Conservation (phyloP, 228 moss, liverwort and hornwort species). For the Sphagnum magellanicum region DNA sequence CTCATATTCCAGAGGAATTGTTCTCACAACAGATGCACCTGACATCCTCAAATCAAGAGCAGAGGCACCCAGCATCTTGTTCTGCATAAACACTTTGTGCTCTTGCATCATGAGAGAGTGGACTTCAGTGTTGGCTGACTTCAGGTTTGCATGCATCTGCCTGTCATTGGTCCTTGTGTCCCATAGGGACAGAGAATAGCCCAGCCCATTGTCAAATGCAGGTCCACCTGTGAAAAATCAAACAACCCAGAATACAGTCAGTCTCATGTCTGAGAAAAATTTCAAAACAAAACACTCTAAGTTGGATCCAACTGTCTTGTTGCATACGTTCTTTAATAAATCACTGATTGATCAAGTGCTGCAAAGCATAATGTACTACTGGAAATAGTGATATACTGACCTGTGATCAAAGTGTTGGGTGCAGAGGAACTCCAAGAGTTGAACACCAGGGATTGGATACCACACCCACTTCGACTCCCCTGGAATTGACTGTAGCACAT, state of each 20-base stretch:
- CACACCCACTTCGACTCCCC: slow-evolving; percentile 2
- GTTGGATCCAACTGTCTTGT: too few relatives aligned
- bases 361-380: too few relatives aligned
- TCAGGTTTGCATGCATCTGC: slow-evolving; percentile 9
- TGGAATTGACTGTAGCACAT: slow-evolving; percentile 9
- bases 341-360: not conserved
- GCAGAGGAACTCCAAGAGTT: not conserved
- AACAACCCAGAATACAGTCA: too few relatives aligned
- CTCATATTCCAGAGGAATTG: not conserved
- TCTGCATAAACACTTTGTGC: slow-evolving; percentile 19
- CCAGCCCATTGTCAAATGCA: slow-evolving; percentile 6
- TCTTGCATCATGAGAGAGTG: slow-evolving; percentile 8
- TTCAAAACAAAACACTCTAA: too few relatives aligned
- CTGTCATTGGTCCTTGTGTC: slow-evolving; percentile 32
- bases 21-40: slow-evolving; percentile 7
- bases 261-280: too few relatives aligned
- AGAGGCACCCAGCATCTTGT: slow-evolving; percentile 10
- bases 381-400: slow-evolving; percentile 7
- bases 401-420: slow-evolving; percentile 14
- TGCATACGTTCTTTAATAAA: not conserved
- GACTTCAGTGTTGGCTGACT: slow-evolving; percentile 12
- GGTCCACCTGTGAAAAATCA: slow-evolving; percentile 23
- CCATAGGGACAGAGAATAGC: slow-evolving; percentile 26
- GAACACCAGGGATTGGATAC: slow-evolving; percentile 30
- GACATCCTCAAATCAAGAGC: slow-evolving; percentile 29